Base-by-base conservation (phyloP, 768 basidiomycete species). In the Lactarius deliciosus region DNA sequence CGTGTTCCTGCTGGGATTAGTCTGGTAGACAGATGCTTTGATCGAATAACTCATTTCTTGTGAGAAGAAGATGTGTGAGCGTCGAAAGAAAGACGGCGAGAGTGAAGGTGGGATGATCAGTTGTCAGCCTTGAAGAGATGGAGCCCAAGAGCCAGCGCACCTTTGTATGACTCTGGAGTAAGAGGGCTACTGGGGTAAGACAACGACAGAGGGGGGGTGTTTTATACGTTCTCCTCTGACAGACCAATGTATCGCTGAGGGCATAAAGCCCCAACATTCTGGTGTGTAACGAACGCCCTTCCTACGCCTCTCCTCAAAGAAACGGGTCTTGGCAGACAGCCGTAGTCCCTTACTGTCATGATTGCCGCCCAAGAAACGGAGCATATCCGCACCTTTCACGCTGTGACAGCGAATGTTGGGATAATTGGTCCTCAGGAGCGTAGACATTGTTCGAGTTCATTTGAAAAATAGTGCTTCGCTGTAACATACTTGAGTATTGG, bases 41-140 rank as follows among this genome's bases (percentile, higher is more conserved):
- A 75, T 73, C 10, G 58, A 73, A 69, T 74, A 75, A 34, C 20
- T 20, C 54, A 57, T 53, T 53, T 18, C 40, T 5, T 41, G 40
- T 36, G 36, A 36, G 16, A 16, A 41, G n/a, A 47, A 47, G n/a
- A 22, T 3, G n/a, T 3, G 9, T 10, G 45, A 47, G n/a, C n/a
- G n/a, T 47, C 10, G 45, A 22, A 47, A 47, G 20, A n/a, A n/a
- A 3, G n/a, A 22, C 11, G 45, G n/a, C 20, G 43, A 45, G 20
- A 45, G 36, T 11, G 36, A 34, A 10, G 34, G 9, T 34, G 0
- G 9, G 34, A 45, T 45, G 43, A n/a, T 18, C 43, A 45, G 9
- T 20, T 11, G 45, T n/a, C 45, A 47, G n/a, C 9, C 8, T 47
- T 20, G 45, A 47, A 22, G 45, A 47, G n/a, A 47, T 11, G 2